phyloP scores from a whole-genome alignment of 345 rosid genomes.

The Euphorbia lathyris region DNA sequence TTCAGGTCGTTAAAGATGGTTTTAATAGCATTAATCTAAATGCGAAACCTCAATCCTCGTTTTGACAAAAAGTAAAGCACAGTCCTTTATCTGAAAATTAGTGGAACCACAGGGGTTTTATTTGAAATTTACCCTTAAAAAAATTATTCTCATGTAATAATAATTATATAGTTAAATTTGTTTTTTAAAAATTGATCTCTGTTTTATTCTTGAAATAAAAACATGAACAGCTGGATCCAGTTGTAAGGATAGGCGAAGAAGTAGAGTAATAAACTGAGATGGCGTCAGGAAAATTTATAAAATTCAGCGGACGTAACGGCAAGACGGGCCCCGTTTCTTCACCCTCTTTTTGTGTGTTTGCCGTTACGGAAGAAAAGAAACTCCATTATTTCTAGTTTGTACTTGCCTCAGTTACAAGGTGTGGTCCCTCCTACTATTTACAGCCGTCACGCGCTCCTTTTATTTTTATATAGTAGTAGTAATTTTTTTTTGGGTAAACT shows the following conservation, averaged over 20 bases:
- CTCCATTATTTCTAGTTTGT: not conserved
- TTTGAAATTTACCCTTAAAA: too few species aligned
- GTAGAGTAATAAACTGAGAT: not conserved
- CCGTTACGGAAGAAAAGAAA: conserved; percentile 4
- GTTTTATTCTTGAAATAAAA: too few species aligned
- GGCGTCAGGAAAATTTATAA: conserved; percentile 12
- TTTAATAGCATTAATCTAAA: too few species aligned
- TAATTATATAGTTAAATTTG: too few species aligned
- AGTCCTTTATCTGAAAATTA: too few species aligned
- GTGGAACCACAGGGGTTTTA: too few species aligned
- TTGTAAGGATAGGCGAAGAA: conserved; percentile 1
- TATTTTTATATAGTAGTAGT: not conserved
- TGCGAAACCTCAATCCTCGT: too few species aligned
- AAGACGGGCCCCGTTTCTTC: not conserved
- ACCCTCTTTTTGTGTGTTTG: not conserved
- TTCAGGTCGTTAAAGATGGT: too few species aligned
- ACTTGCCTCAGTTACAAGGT: not conserved
- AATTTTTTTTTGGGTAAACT: not conserved
- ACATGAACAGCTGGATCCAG: conserved; percentile 22
- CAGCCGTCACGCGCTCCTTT: conserved; percentile 3
- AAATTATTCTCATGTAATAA: too few species aligned
- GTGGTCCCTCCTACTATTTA: not conserved
- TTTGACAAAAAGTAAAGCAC: too few species aligned
- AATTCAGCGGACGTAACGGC: conserved; percentile 15
- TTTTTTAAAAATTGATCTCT: too few species aligned